Base-by-base conservation (phyloP, 331 rosid genomes). In the Erythrophleum ivorense region DNA sequence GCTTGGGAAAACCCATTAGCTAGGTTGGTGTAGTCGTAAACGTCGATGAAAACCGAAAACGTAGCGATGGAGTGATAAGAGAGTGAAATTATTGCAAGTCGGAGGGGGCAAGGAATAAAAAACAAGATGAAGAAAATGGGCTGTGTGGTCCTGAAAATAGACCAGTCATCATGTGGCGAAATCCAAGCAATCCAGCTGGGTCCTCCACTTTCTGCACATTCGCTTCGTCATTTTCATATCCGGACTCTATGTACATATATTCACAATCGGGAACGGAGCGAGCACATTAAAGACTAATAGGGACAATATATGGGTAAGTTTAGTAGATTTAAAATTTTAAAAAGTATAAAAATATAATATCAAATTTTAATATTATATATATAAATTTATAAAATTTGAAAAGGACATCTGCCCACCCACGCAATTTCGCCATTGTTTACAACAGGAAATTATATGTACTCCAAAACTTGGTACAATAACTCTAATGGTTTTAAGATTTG, bases 111-210 rank as follows among this genome's bases (percentile, higher is more conserved):
- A 2, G 11, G 53, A 49, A 49, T 13, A 52, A 14, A 1, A 52
- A 14, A 4, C 4, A 52, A 52, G 58, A 5, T 18, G 2, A 5
- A 31, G 21, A 49, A 60, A 41, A 75, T 14, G 18, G 43, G 69
- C 36, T 12, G 0, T 65, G 29, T n/a, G 19, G 41, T 57, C 4
- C 63, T 57, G 63, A 62, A 29, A 64, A 12, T 64, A 16, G 10
- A 36, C 0, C 46, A 64, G 71, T 64, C 24, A 64, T 64, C 46
- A 60, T 89, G 91, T 50, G 91, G 89, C 87, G 92, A 91, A 89
- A 84, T 75, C 90, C 88, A 91, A 80, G 92, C 91, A 91, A 89
- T 89, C 90, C 73, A 81, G 65, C 52, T 77, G 91, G 91, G 89
- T 65, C 93, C 86, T 87, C 50, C n/a, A 64, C 82, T 84, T 74